These are phyloP conservation scores for Cornus suecica DNA, from an alignment of 148 eudicot genomes.

Conservation along the genomic window DNA sequence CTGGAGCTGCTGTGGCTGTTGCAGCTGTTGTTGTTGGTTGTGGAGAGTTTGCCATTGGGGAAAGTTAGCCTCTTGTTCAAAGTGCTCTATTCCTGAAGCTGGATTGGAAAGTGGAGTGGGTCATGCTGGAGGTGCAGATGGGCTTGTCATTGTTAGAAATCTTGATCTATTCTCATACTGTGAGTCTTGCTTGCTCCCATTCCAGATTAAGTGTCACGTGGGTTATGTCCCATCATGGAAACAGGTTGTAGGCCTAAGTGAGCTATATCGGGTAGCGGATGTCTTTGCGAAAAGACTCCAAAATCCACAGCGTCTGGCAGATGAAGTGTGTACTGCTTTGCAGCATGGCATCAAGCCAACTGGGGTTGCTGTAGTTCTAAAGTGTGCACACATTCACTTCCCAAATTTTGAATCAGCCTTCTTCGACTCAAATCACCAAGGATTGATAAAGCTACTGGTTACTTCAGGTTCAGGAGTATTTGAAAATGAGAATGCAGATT, in stretches of 20 bases:
- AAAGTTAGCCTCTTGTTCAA: too few relatives aligned
- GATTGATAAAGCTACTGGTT: slow-evolving; percentile 40
- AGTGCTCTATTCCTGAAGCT: slow-evolving; percentile 92
- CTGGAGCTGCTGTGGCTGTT: too few relatives aligned
- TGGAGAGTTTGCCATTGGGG: too few relatives aligned
- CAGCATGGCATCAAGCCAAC: slow-evolving; percentile 57
- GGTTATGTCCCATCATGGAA: slow-evolving; percentile 89
- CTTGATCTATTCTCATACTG: slow-evolving; percentile 87
- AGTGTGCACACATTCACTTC: slow-evolving; percentile 66
- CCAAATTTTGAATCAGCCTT: slow-evolving; percentile 50
- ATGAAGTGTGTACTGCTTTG: slow-evolving; percentile 67
- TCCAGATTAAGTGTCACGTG: slow-evolving; percentile 85
- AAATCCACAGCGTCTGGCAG: slow-evolving; percentile 75
- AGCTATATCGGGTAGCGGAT: slow-evolving; percentile 86
- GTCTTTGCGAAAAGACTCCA: slow-evolving; percentile 84
- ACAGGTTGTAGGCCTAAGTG: slow-evolving; percentile 86
- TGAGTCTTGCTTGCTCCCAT: slow-evolving; percentile 86
- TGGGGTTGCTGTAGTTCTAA: slow-evolving; percentile 75
- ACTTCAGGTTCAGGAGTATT: slow-evolving; percentile 74
- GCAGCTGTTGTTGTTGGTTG: too few relatives aligned
- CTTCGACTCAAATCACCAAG: slow-evolving; percentile 41
- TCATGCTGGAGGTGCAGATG: slow-evolving; percentile 91
- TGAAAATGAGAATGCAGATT: slow-evolving; percentile 36
- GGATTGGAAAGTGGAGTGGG: slow-evolving; percentile 60
- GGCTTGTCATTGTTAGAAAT: slow-evolving; percentile 85